These are phyloP conservation scores for Debaryomycetaceae sp. DNA, from an alignment of 1,139 yeast genomes.

Conservation along the genomic window DNA sequence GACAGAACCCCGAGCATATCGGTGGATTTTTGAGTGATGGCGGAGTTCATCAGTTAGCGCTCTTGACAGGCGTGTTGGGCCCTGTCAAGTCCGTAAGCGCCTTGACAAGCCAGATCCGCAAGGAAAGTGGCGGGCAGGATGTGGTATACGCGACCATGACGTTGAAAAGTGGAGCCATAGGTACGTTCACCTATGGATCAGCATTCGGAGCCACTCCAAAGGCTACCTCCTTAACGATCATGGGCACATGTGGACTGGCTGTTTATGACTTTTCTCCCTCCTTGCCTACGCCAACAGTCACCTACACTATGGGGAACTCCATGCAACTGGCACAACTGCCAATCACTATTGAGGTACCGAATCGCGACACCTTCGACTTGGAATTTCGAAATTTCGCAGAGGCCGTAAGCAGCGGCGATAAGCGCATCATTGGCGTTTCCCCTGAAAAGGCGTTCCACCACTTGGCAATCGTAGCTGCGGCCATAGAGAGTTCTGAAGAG, in stretches of 20 bases:
- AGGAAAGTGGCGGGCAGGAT: constrained; percentile 74
- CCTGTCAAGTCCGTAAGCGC: constrained; percentile 59
- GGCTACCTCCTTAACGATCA: constrained; percentile 52
- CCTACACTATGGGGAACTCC: constrained; percentile 37
- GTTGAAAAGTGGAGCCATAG: constrained; percentile 57
- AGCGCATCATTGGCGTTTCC: constrained; percentile 41
- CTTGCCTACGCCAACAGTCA: constrained; percentile 32
- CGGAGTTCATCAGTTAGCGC: constrained; percentile 89
- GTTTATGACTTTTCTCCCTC: constrained; percentile 52
- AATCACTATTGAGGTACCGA: constrained; percentile 44
- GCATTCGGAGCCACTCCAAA: constrained; percentile 82
- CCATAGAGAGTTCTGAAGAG: constrained; percentile 54
- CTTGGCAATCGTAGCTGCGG: constrained; percentile 80
- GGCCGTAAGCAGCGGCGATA: constrained; percentile 57
- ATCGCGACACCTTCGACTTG: constrained; percentile 37
- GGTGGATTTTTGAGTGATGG: constrained; percentile 92
- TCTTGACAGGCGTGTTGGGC: constrained; percentile 77
- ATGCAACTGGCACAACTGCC: constrained; percentile 31
- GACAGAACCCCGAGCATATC: constrained; percentile 78
- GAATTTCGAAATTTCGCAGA: constrained; percentile 71
- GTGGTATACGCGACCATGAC: constrained; percentile 59
- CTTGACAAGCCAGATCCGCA: constrained; percentile 62
- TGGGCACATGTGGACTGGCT: constrained; percentile 70
- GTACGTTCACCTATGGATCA: constrained; percentile 84
- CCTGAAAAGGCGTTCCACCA: constrained; percentile 85